These are phyloP conservation scores for Salix suchowensis DNA, from an alignment of 345 rosid genomes.

Conservation along the genomic window DNA sequence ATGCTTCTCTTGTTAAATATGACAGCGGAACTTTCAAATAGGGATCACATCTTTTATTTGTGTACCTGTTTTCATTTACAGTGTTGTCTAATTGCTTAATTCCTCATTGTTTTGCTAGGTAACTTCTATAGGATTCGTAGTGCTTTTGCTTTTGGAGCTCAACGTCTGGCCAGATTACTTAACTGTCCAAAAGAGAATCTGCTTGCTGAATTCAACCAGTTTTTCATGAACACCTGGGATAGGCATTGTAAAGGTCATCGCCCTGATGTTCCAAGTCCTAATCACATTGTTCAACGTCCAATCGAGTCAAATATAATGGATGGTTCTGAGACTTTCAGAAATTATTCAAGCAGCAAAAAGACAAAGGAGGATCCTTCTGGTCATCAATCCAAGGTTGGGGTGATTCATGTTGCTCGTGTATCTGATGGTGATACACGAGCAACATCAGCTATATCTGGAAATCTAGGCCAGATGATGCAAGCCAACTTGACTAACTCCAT, in stretches of 20 bases:
- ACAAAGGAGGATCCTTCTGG: constrained; percentile 6
- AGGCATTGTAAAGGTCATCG: constrained; percentile 19
- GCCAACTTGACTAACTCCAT: constrained; percentile 27
- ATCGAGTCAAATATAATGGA: constrained; percentile 36
- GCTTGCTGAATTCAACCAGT: constrained; percentile 17
- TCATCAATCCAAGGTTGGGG: neutral
- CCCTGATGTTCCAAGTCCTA: constrained; percentile 55
- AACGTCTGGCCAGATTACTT: constrained; percentile 17
- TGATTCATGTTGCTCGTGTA: neutral
- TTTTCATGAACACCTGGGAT: constrained; percentile 27
- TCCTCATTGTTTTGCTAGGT: constrained; percentile 1
- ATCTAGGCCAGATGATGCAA: constrained; percentile 40
- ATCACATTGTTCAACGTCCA: constrained; percentile 36
- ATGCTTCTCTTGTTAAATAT: neutral
- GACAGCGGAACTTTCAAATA: neutral
- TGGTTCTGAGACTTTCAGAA: constrained; percentile 37
- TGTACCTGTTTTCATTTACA: neutral
- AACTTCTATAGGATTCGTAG: constrained; percentile 9
- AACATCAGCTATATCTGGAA: constrained; percentile 30
- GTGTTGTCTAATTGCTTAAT: neutral
- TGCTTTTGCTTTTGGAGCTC: constrained; percentile 9
- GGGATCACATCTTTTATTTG: neutral
- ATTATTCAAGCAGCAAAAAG: constrained; percentile 37
- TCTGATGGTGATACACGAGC: constrained; percentile 8
- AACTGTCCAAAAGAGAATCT: constrained; percentile 22